phyloP scores from a whole-genome alignment of 768 basidiomycete genomes.

The Crucibulum laeve region DNA sequence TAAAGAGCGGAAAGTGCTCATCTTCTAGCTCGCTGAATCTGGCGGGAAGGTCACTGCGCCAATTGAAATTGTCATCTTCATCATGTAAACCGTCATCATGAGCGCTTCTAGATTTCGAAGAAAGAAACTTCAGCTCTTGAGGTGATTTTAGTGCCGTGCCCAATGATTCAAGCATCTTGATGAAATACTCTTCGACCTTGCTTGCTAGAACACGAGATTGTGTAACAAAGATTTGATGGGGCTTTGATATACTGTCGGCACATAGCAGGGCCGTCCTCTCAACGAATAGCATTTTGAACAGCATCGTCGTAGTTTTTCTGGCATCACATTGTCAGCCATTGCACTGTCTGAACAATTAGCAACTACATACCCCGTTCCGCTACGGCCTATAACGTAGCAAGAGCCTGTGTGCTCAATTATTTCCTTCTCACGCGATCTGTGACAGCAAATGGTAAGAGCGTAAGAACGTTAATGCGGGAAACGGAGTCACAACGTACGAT shows the following conservation, averaged over 20 bases:
- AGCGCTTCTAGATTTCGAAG: conserved; percentile 15
- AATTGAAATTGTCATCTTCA: conserved; percentile 36
- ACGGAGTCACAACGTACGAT: conserved; percentile 25
- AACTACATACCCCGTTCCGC: conserved; percentile 62
- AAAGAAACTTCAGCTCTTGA: conserved; percentile 38
- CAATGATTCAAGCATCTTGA: conserved; percentile 43
- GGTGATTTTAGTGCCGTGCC: conserved; percentile 27
- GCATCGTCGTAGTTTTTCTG: conserved; percentile 75
- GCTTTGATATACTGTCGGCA: conserved; percentile 32
- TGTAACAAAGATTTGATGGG: conserved; percentile 70
- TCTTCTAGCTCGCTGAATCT: conserved; percentile 54
- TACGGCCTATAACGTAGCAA: conserved; percentile 65
- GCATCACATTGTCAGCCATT: neutral
- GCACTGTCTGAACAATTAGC: neutral
- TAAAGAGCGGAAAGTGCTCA: conserved; percentile 64
- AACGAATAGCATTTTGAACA: conserved; percentile 71
- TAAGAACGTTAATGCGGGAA: neutral
- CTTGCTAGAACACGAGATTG: conserved; percentile 60
- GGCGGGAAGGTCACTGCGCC: conserved; percentile 41
- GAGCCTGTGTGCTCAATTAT: conserved; percentile 58
- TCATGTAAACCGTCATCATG: conserved; percentile 25
- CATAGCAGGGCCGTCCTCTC: conserved; percentile 48
- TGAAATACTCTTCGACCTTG: conserved; percentile 71
- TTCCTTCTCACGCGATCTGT: conserved; percentile 42
- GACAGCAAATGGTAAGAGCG: neutral